These are phyloP conservation scores for Zalaria obscura DNA, from an alignment of 2,329 filamentous ascomycete genomes.

Conservation along the genomic window DNA sequence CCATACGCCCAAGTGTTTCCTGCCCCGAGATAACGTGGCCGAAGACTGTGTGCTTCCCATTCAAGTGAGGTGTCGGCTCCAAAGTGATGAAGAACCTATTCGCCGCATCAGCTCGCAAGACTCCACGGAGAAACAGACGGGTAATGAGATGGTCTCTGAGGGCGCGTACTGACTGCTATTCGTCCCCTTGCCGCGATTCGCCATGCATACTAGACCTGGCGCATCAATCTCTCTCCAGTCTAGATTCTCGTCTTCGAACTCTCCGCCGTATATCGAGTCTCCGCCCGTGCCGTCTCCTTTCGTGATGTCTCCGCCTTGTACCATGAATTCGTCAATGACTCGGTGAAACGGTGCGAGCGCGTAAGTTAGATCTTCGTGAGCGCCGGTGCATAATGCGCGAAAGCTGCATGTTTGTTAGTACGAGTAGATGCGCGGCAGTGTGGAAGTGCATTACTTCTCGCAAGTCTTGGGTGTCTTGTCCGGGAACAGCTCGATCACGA, in stretches of 20 bases:
- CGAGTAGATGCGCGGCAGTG: background rate
- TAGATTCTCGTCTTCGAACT: conserved; percentile 28
- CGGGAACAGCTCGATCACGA: conserved; percentile 30
- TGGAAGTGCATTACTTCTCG: conserved; percentile 25
- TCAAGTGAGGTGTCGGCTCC: conserved; percentile 23
- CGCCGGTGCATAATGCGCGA: conserved; percentile 27
- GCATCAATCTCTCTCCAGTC: conserved; percentile 26
- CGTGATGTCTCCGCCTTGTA: conserved; percentile 29
- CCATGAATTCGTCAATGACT: conserved; percentile 30
- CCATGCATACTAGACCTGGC: conserved; percentile 25
- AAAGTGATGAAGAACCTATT: conserved; percentile 28
- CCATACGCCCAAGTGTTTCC: conserved; percentile 19
- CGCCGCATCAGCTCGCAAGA: no score
- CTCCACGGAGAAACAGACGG: no score
- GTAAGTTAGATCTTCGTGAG: conserved; percentile 23
- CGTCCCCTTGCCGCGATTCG: conserved; percentile 24
- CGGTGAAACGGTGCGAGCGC: conserved; percentile 24
- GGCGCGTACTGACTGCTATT: conserved; percentile 24
- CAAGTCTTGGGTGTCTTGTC: conserved; percentile 31
- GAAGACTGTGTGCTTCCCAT: conserved; percentile 28
- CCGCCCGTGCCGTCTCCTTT: conserved; percentile 26
- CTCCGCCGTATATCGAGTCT: conserved; percentile 23
- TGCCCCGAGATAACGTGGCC: conserved; percentile 23
- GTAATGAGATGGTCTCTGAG: background rate
- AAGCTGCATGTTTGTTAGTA: conserved; percentile 20